Evolutionary conservation across 2,329 filamentous ascomycete genomes (phyloP), one percentile per base, ranked within the genome.

Genomic region (Cytospora leucostoma): DNA sequence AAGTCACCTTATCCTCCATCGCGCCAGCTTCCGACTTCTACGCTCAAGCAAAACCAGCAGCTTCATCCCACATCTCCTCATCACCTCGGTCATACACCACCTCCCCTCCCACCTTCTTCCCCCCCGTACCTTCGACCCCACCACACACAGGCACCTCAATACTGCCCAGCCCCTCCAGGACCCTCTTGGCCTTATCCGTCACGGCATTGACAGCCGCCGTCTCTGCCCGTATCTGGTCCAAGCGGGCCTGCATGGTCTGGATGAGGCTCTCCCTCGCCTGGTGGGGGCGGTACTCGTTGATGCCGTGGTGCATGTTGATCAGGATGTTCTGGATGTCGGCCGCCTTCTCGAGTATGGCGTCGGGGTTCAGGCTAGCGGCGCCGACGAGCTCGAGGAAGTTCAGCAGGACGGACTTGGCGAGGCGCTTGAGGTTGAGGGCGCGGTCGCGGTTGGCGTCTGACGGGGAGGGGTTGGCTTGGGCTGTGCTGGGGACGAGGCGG

Each of bases 281-380:
- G 74, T 97, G 93, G 11, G 93, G 93, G 37, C 94, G 85, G 77
- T 97, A 98, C 75, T 96, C 89, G 75, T 99, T 99, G 68, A 98
- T 87, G 60, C 97, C 83, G 71, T 96, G 92, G 76, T 97, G 93
- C 71, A 96, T 90, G 74, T 98, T 98, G 74, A 94, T 88, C 67
- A 96, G 89, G 34, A 98, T 79, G 17, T 89, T 93, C 70, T 90
- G 84, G 37, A 99, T 77, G 74, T 98, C 90, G 52, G 86, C 81
- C 53, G 94, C 82, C 73, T 96, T 96, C 50, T 86, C 82, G 33
- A 84, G 80, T 58, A 87, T 89, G 73, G 89, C 69, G 50, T 69
- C 53, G 32, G 92, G 90, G 53, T 88, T 83, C n/a, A 85, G 76
- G 11, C 85, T 83, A 63, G 96, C 79, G 15, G 90, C 79, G 32